Conservation (phyloP, 495 filamentous ascomycete species). For the Rusavskia elegans region DNA sequence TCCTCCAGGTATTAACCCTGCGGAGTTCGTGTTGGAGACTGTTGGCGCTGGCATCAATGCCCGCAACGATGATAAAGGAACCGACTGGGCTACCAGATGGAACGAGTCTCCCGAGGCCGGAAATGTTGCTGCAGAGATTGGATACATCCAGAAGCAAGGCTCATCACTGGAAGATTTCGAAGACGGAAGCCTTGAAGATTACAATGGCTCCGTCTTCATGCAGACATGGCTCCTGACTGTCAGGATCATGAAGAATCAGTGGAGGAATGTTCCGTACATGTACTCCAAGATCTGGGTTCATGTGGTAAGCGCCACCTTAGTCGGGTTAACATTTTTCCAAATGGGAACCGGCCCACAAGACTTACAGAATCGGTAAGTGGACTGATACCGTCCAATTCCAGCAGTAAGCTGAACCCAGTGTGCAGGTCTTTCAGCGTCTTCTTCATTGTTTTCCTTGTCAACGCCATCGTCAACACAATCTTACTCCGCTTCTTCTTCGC, state of each 20-base stretch:
- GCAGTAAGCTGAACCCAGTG: not conserved
- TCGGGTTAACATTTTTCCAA: constrained; percentile 50
- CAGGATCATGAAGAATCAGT: constrained; percentile 78
- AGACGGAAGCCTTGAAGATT: constrained; percentile 24
- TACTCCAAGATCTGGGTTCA: constrained; percentile 57
- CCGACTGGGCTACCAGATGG: constrained; percentile 78
- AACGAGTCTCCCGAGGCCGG: constrained; percentile 54
- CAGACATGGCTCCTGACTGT: constrained; percentile 36
- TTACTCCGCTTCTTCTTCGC: constrained; percentile 73
- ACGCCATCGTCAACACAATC: constrained; percentile 60
- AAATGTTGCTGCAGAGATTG: constrained; percentile 53
- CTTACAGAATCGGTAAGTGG: constrained; percentile 75
- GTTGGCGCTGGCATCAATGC: constrained; percentile 83
- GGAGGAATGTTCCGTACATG: constrained; percentile 74
- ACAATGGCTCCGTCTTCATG: constrained; percentile 35
- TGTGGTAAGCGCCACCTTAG: constrained; percentile 42
- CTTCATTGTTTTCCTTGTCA: constrained; percentile 62
- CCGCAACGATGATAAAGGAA: constrained; percentile 32
- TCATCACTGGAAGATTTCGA: constrained; percentile 15
- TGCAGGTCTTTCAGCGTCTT: constrained; percentile 60
- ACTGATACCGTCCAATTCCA: constrained; percentile 8
- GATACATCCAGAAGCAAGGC: constrained; percentile 34
- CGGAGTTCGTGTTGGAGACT: constrained; percentile 92
- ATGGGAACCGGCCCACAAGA: constrained; percentile 56
- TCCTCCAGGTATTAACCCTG: constrained; percentile 63